These are phyloP conservation scores for Alternaria sp. DNA, from an alignment of 2,329 filamentous ascomycete genomes.

Conservation along the genomic window DNA sequence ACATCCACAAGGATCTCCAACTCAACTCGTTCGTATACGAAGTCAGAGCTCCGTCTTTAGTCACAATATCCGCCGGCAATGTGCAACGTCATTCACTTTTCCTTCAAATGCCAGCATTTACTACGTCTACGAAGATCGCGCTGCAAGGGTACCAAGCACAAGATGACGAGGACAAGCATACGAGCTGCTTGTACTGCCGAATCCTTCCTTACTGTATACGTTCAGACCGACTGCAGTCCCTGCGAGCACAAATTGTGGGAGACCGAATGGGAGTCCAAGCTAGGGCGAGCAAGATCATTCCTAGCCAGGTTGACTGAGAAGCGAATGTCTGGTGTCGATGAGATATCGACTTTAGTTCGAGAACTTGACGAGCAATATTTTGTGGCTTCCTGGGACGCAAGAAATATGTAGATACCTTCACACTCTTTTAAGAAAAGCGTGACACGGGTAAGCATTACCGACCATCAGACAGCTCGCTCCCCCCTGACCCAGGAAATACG, in stretches of 20 bases:
- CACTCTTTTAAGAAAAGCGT: constrained; percentile 5
- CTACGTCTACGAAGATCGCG: constrained; percentile 35
- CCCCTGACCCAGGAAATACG: constrained; percentile 22
- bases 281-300: constrained; percentile 22
- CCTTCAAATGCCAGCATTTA: constrained; percentile 42
- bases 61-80: constrained; percentile 25
- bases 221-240: constrained; percentile 22
- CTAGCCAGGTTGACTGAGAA: constrained; percentile 4
- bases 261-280: constrained; percentile 16
- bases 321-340: background rate
- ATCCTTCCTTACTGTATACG: constrained; percentile 28
- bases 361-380: constrained; percentile 18
- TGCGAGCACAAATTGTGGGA: constrained; percentile 33
- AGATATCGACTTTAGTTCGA: constrained; percentile 13
- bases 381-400: constrained; percentile 18
- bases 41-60: background rate
- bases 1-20: background rate
- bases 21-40: background rate
- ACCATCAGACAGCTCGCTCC: constrained; percentile 9
- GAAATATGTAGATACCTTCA: constrained; percentile 6
- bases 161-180: constrained; percentile 9
- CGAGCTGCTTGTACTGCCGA: constrained; percentile 36
- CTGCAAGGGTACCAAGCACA: constrained; percentile 44
- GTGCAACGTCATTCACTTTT: constrained; percentile 46
- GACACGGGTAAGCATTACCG: constrained; percentile 4